Conservation (phyloP, 306 rosid genomes). For the Phaseolus lunatus region DNA sequence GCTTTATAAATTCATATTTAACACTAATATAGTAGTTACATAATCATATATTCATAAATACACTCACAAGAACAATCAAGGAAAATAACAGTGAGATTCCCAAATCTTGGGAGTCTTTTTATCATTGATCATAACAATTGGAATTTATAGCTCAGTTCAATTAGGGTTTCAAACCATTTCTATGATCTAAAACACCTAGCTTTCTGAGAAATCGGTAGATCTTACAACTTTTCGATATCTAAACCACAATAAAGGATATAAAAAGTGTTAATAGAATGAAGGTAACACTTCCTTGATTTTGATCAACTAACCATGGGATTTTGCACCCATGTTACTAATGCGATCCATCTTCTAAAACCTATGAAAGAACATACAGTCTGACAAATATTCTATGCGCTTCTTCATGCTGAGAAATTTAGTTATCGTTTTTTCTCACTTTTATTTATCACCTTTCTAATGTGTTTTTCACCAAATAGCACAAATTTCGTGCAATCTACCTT, state of each 20-base stretch:
- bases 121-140: constrained; percentile 8
- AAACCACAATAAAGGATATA: neutral
- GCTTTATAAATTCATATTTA: constrained; percentile 17
- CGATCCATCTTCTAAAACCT: neutral
- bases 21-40: neutral
- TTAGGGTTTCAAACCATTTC: constrained; percentile 45
- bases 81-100: constrained; percentile 14
- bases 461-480: neutral
- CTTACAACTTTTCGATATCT: neutral
- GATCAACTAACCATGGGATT: neutral
- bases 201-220: neutral
- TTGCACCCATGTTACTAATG: neutral
- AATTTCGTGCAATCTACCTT: neutral
- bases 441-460: neutral
- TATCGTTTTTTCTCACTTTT: neutral
- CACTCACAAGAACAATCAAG: neutral
- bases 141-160: neutral
- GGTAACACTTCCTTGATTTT: neutral
- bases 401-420: neutral
- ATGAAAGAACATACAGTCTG: neutral
- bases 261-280: neutral
- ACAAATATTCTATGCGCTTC: neutral
- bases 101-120: neutral
- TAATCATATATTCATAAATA: neutral
- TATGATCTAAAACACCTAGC: constrained; percentile 28